Percentiles rank a stretch among this genome's conserved stretches.
These are phyloP conservation scores for Deinandra increscens DNA, from an alignment of 129 eudicot genomes.

Conservation along the genomic window DNA sequence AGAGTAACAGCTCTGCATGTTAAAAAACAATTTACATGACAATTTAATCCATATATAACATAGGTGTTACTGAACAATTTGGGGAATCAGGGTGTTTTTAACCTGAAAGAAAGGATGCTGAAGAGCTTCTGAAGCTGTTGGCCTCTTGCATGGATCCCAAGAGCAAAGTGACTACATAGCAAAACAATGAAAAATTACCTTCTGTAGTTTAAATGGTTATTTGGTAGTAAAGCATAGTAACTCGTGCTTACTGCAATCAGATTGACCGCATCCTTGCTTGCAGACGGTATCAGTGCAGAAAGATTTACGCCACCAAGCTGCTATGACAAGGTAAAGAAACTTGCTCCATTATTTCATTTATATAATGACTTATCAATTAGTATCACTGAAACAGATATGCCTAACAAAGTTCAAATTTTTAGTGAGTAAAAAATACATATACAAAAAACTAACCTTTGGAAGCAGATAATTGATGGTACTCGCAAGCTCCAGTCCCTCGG, in stretches of 20 bases:
- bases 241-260: slow-evolving; percentile 60
- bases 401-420: neutral
- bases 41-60: neutral
- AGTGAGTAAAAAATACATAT: neutral
- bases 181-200: neutral
- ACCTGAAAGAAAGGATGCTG: slow-evolving; percentile 99
- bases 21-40: neutral
- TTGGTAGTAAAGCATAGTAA: neutral
- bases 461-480: slow-evolving; percentile 67
- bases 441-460: slow-evolving; percentile 53
- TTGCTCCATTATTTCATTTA: neutral
- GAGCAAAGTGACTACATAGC: slow-evolving; percentile 75
- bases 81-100: slow-evolving; percentile 9
- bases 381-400: neutral
- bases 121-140: slow-evolving; percentile 87
- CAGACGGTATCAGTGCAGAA: slow-evolving; percentile 77
- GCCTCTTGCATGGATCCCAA: slow-evolving; percentile 97
- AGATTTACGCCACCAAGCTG: slow-evolving; percentile 81
- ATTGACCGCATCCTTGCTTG: slow-evolving; percentile 76
- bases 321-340: neutral
- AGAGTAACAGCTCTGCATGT: slow-evolving; percentile 76
- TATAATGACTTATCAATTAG: neutral
- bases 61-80: neutral
- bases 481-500: slow-evolving; percentile 77
- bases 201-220: neutral